Conservation (phyloP, 1,139 yeast species). For the Zygosaccharomyces pseudobailii region DNA sequence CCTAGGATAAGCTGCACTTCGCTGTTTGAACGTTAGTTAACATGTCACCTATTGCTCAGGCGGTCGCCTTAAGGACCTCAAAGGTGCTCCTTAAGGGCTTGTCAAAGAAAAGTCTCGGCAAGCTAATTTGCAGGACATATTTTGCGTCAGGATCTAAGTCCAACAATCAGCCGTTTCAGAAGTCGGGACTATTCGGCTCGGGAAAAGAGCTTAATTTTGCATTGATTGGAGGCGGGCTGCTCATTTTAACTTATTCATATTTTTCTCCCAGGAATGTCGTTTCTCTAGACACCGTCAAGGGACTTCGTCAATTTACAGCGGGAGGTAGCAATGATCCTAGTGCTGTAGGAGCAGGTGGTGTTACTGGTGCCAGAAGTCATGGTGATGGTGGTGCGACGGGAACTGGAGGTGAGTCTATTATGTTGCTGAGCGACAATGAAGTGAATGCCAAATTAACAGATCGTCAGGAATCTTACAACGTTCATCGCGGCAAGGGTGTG, state of each 20-base stretch:
- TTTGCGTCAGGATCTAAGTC: conserved; percentile 4
- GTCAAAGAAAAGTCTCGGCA: conserved; percentile 15
- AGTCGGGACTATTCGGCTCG: conserved; percentile 6
- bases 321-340: conserved; percentile 1
- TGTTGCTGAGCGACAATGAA: conserved; percentile 62
- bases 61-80: conserved; percentile 15
- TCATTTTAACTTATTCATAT: conserved; percentile 21
- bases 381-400: conserved; percentile 1
- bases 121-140: conserved; percentile 13
- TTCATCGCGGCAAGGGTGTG: conserved; percentile 86
- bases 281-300: conserved; percentile 20
- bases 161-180: conserved; percentile 3
- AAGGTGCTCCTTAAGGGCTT: conserved; percentile 16
- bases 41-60: conserved; percentile 15
- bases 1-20: background rate
- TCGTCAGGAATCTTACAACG: conserved; percentile 73
- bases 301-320: conserved; percentile 20
- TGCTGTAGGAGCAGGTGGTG: background rate
- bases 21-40: background rate
- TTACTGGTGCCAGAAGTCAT: background rate
- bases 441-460: conserved; percentile 66
- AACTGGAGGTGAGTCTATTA: conserved; percentile 22
- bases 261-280: conserved; percentile 15
- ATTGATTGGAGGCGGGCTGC: conserved; percentile 18
- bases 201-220: conserved; percentile 17